Conservation (phyloP, 192 early-diverging fungal genomes). For the Mortierella alpina region DNA sequence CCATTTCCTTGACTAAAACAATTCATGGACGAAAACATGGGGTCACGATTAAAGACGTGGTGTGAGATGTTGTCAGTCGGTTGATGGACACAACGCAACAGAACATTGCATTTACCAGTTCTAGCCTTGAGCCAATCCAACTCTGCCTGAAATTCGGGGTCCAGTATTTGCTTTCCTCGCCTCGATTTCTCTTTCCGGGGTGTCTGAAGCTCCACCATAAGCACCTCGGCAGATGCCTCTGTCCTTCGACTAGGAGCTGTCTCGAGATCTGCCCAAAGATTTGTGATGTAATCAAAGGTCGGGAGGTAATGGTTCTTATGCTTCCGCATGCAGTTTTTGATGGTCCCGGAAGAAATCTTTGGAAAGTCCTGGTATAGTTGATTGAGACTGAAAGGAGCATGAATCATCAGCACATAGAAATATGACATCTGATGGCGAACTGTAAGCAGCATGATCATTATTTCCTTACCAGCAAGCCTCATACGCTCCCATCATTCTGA, state of each 20-base stretch:
- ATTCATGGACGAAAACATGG: neutral
- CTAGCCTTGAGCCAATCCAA: constrained; percentile 14
- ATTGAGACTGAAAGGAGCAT: constrained; percentile 8
- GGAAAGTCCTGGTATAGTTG: constrained; percentile 51
- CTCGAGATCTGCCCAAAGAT: neutral
- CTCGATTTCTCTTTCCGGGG: neutral
- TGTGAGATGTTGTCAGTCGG: neutral
- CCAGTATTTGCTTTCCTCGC: neutral
- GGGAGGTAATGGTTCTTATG: constrained; percentile 26
- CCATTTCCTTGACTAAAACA: constrained; percentile 14
- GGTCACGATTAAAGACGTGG: neutral
- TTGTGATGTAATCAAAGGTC: constrained; percentile 24
- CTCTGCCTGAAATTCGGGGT: constrained; percentile 31
- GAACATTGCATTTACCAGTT: constrained; percentile 9
- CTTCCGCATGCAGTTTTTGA: constrained; percentile 10
- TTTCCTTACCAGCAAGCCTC: constrained; percentile 17
- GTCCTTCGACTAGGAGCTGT: neutral
- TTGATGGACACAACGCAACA: no score
- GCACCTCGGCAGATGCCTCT: neutral
- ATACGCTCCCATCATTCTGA: constrained; percentile 13
- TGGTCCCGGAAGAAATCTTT: constrained; percentile 9
- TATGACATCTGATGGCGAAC: neutral
- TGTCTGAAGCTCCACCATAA: neutral
- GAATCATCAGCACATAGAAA: neutral
- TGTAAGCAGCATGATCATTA: neutral